These are phyloP conservation scores for Wallacemonas sp. DNA, from an alignment of 208 protist genomes.

Conservation along the genomic window DNA sequence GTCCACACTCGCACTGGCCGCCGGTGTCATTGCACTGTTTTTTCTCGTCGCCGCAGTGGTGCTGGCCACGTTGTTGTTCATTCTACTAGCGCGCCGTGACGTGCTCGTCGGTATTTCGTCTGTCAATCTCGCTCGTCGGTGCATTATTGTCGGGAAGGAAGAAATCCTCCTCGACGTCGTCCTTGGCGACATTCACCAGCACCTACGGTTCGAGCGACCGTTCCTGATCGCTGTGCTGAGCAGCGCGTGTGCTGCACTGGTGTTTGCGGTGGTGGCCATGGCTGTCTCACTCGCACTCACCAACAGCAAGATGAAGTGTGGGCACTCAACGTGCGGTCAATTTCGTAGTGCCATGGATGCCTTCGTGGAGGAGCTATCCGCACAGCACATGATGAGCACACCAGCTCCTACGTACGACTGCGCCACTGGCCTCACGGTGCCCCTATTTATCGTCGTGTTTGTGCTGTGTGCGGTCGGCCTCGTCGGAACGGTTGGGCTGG, in stretches of 20 bases:
- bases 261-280: conserved; percentile 32
- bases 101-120: conserved; percentile 15
- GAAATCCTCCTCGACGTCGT: conserved; percentile 15
- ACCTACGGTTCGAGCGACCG: conserved; percentile 18
- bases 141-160: conserved; percentile 10
- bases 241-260: conserved; percentile 9
- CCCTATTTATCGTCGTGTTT: conserved; percentile 21
- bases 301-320: conserved; percentile 34
- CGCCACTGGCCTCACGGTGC: conserved; percentile 17
- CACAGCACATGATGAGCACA: neutral
- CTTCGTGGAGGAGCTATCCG: conserved; percentile 18
- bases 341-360: conserved; percentile 30
- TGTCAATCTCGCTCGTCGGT: conserved; percentile 12
- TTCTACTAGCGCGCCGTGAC: conserved; percentile 16
- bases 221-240: conserved; percentile 17
- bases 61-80: conserved; percentile 20
- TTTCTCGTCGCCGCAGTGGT: conserved; percentile 13
- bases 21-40: conserved; percentile 20
- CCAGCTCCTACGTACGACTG: conserved; percentile 9
- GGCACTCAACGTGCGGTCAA: conserved; percentile 24
- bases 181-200: conserved; percentile 11
- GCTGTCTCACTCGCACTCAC: conserved; percentile 21
- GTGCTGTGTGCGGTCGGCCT: conserved; percentile 15
- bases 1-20: conserved; percentile 17
- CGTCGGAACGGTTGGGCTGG: neutral